Evolutionary conservation across 2,329 filamentous ascomycete genomes (phyloP).

Genomic region (Botrytis squamosa): DNA sequence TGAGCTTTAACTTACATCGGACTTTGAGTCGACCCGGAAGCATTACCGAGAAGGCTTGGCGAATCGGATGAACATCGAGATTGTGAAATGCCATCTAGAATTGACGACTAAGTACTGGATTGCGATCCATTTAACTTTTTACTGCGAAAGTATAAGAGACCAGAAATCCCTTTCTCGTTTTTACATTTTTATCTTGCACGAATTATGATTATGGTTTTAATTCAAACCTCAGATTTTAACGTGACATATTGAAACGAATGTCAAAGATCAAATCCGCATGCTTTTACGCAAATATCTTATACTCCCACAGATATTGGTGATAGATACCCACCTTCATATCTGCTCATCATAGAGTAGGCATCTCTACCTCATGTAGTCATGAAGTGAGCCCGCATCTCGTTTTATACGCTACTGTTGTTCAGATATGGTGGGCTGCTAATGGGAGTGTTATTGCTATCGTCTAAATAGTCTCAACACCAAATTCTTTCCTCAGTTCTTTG

Average conservation of each 20-base stretch:
- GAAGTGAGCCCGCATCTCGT: background rate
- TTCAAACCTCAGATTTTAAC: background rate
- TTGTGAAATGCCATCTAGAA: constrained; percentile 8
- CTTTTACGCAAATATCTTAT: background rate
- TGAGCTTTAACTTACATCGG: background rate
- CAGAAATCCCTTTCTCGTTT: background rate
- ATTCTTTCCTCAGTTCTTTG: background rate
- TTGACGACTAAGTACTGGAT: background rate
- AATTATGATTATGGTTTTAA: too few relatives aligned
- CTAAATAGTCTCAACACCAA: too few relatives aligned
- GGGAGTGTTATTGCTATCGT: background rate
- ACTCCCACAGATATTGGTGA: background rate
- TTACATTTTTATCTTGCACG: too few relatives aligned
- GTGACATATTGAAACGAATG: background rate
- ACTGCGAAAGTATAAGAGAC: background rate
- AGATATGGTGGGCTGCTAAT: too few relatives aligned
- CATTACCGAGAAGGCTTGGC: background rate
- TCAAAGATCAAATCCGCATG: background rate
- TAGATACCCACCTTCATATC: background rate
- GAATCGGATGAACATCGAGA: background rate
- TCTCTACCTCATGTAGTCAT: background rate
- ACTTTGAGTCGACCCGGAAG: background rate
- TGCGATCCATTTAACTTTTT: background rate
- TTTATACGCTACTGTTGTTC: too few relatives aligned
- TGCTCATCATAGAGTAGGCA: background rate